A percentile compares a stretch with the other conserved stretches of the same genome.
phyloP scores from a whole-genome alignment of 2,329 filamentous ascomycete species.

The Colletotrichum chlorophyti region DNA sequence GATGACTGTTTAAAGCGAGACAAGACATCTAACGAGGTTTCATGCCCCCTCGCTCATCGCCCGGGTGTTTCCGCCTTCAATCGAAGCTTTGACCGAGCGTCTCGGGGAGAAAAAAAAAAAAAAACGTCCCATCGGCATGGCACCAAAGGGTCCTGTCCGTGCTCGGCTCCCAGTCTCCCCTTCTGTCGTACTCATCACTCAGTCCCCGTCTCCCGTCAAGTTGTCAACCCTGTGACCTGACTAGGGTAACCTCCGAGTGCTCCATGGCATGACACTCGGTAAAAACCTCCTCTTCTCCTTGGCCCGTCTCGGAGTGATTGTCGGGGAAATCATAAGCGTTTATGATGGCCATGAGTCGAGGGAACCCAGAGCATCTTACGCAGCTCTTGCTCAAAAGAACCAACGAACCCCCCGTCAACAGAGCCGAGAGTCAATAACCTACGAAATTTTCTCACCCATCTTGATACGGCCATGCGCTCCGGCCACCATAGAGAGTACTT shows the following conservation, averaged over 20 bases:
- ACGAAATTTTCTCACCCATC: constrained; percentile 5
- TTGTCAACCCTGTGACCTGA: constrained; percentile 2
- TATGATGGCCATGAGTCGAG: constrained; percentile 1
- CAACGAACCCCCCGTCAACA: constrained; percentile 9
- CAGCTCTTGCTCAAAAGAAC: background rate
- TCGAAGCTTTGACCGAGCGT: background rate
- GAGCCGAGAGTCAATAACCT: constrained; percentile 6
- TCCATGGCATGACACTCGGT: constrained; percentile 11
- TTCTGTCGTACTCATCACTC: background rate
- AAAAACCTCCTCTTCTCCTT: constrained; percentile 4
- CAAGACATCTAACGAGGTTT: constrained; percentile 17
- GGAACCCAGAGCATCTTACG: background rate
- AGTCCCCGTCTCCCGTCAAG: no score
- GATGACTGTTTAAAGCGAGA: background rate
- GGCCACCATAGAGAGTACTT: constrained; percentile 1
- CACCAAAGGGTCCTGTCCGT: no score
- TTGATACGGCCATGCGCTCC: constrained; percentile 7
- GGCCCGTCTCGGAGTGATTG: constrained; percentile 18
- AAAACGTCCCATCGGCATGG: no score
- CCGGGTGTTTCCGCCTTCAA: constrained; percentile 8
- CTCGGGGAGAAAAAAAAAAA: background rate
- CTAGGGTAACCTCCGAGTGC: background rate
- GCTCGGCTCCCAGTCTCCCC: no score
- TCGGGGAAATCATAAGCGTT: constrained; percentile 12
- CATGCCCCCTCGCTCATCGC: background rate